Evolutionary conservation across 225 moss, liverwort and hornwort genomes (phyloP).

Genomic region (Asterella californica): DNA sequence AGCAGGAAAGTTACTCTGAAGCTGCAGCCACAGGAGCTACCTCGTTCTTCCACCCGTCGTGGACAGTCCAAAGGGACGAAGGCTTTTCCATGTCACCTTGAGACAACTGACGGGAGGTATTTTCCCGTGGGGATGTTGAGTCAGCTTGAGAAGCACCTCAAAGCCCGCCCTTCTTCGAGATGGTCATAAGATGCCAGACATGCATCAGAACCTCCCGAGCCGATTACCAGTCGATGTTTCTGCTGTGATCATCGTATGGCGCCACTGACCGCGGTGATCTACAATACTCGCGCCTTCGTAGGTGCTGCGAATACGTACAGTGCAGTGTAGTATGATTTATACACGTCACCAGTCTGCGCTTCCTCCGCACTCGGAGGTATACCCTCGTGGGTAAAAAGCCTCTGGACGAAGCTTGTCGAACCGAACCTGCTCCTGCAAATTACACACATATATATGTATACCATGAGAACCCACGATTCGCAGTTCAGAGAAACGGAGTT

Average conservation of each 20-base stretch:
- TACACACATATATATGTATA: not conserved
- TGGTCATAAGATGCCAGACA: too few species aligned
- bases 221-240: not conserved
- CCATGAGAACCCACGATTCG: not conserved
- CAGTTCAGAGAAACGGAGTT: not conserved
- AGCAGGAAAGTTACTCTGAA: not conserved
- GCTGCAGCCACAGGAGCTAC: not conserved
- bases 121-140: too few species aligned
- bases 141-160: too few species aligned
- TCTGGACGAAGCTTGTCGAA: not conserved
- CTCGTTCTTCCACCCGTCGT: too few species aligned
- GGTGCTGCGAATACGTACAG: not conserved
- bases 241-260: not conserved
- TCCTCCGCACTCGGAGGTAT: not conserved
- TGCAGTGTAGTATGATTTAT: not conserved
- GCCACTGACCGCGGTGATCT: too few species aligned
- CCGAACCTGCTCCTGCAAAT: conserved; percentile 1
- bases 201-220: too few species aligned
- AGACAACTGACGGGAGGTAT: too few species aligned
- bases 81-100: too few species aligned
- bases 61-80: too few species aligned
- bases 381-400: conserved; percentile 1
- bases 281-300: too few species aligned
- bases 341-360: not conserved
- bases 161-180: too few species aligned